Evolutionary conservation across 768 basidiomycete genomes (phyloP).

Genomic region (Lentinula raphanica): DNA sequence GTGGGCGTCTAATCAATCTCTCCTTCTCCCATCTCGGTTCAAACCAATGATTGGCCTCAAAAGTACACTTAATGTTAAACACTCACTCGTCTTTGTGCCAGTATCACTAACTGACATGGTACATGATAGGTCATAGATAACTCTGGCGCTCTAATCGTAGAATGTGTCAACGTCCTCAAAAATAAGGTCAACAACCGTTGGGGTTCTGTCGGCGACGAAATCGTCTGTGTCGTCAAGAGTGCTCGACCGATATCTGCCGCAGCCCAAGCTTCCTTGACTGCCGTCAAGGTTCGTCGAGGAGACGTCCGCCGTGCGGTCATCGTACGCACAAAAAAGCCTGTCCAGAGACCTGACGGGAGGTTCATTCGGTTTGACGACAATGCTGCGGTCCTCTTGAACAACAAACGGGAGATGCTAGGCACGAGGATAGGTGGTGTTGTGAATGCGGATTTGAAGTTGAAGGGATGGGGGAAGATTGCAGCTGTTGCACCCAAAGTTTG

Average conservation of each 20-base stretch:
- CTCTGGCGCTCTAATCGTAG: conserved; percentile 88
- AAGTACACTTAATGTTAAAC: conserved; percentile 75
- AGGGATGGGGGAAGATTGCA: conserved; percentile 93
- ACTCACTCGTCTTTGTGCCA: neutral
- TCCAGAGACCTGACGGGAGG: conserved; percentile 83
- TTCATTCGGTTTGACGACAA: conserved; percentile 93
- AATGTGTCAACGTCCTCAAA: conserved; percentile 95
- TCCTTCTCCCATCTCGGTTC: neutral
- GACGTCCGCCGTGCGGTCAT: conserved; percentile 96
- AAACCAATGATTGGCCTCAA: conserved; percentile 89
- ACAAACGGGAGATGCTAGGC: conserved; percentile 93
- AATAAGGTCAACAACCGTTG: conserved; percentile 94
- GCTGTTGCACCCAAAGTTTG: conserved; percentile 84
- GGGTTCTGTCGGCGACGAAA: conserved; percentile 91
- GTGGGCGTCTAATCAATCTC: neutral
- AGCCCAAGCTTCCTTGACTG: conserved; percentile 62
- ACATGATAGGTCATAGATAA: conserved; percentile 86
- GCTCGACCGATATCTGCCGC: conserved; percentile 77
- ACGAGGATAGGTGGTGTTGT: conserved; percentile 94
- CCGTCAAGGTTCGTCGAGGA: conserved; percentile 86
- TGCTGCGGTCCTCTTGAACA: conserved; percentile 88
- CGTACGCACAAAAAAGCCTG: conserved; percentile 85
- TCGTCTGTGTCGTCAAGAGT: conserved; percentile 90
- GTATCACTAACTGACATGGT: neutral
- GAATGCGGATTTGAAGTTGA: conserved; percentile 82